Evolutionary conservation across 306 rosid species (phyloP).

Genomic region (Cajanus cajan): DNA sequence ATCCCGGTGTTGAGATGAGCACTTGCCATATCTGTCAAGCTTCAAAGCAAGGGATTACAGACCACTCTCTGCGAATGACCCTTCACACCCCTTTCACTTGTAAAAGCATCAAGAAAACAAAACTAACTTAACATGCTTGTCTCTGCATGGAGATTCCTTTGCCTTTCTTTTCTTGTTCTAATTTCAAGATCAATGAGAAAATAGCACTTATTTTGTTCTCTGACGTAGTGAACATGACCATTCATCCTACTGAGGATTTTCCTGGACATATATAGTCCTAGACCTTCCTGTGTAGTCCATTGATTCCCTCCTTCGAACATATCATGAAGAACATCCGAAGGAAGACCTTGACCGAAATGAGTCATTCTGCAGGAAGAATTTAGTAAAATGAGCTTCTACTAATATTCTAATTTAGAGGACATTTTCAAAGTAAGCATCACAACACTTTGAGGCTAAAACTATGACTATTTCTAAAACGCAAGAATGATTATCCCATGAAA

Average conservation of each 20-base stretch:
- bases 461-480: background rate
- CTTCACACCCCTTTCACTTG: background rate
- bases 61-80: slow-evolving; percentile 16
- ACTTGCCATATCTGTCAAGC: slow-evolving; percentile 3
- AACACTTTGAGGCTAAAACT: background rate
- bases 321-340: slow-evolving; percentile 53
- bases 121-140: slow-evolving; percentile 27
- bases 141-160: slow-evolving; percentile 27
- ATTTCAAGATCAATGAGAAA: slow-evolving; percentile 66
- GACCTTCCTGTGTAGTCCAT: slow-evolving; percentile 70
- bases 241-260: slow-evolving; percentile 72
- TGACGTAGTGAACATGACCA: slow-evolving; percentile 59
- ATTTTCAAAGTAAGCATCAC: background rate
- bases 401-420: background rate
- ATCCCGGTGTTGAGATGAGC: background rate
- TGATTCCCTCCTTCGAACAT: slow-evolving; percentile 62
- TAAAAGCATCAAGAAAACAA: background rate
- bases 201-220: slow-evolving; percentile 61
- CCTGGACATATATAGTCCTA: slow-evolving; percentile 60
- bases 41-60: slow-evolving; percentile 13
- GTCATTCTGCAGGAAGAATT: slow-evolving; percentile 55
- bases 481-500: background rate
- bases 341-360: slow-evolving; percentile 73
- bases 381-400: background rate
- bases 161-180: slow-evolving; percentile 44